Evolutionary conservation across 208 protist genomes (phyloP).

Genomic region (Acanthamoeba castellanii): DNA sequence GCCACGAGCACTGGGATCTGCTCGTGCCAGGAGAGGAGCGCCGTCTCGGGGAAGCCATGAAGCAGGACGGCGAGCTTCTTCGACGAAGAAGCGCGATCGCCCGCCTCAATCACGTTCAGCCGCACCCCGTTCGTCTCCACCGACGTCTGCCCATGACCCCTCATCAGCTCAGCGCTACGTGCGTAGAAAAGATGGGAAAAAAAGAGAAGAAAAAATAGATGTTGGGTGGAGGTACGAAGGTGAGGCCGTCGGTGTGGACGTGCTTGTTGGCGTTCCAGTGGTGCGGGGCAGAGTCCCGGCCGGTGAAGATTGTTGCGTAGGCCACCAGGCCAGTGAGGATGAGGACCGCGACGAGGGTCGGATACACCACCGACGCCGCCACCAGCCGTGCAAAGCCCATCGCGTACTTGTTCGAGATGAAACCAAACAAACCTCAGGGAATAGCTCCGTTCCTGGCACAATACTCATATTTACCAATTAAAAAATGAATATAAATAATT

Average conservation of each 20-base stretch:
- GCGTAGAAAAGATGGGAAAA: background rate
- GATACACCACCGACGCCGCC: constrained; percentile 37
- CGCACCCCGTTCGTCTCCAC: constrained; percentile 15
- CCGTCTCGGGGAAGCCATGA: constrained; percentile 48
- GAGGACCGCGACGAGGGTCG: background rate
- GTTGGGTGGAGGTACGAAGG: background rate
- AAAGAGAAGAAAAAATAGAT: background rate
- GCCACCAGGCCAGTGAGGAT: background rate
- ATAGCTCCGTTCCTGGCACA: background rate
- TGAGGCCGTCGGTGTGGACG: constrained; percentile 17
- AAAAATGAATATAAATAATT: background rate
- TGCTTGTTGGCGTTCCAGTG: constrained; percentile 4
- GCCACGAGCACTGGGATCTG: constrained; percentile 19
- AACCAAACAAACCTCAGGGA: background rate
- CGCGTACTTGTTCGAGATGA: background rate
- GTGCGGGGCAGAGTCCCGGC: background rate
- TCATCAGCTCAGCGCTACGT: background rate
- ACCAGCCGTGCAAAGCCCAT: constrained; percentile 38
- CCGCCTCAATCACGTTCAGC: constrained; percentile 44
- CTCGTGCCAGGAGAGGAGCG: constrained; percentile 59
- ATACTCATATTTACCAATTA: too few species aligned
- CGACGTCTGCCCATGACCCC: background rate
- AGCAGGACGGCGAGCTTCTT: background rate
- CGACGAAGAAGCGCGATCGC: background rate
- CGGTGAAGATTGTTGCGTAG: background rate